phyloP scores from a whole-genome alignment of 1,284 basidiomycete genomes.

The Ustilago crameri region DNA sequence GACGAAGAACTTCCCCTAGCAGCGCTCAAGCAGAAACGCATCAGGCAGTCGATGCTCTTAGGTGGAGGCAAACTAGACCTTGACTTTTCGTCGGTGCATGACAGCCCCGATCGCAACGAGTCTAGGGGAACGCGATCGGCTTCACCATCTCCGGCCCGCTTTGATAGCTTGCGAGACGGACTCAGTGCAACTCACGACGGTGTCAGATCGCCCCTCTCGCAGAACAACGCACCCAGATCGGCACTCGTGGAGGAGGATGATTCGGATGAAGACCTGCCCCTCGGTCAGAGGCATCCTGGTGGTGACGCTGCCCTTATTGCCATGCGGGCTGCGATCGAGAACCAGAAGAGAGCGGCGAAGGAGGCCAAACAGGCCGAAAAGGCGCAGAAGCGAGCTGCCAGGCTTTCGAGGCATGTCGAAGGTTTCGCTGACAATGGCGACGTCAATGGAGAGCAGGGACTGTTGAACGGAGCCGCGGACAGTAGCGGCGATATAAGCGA shows the following conservation, averaged over 20 bases:
- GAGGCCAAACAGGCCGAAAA: constrained; percentile 29
- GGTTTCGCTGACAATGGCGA: constrained; percentile 7
- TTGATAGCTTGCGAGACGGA: constrained; percentile 12
- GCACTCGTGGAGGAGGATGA: constrained; percentile 30
- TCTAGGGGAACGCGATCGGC: constrained; percentile 3
- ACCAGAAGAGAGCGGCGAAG: constrained; percentile 36
- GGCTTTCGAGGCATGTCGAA: constrained; percentile 18
- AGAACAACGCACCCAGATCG: background rate
- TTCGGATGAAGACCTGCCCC: constrained; percentile 58
- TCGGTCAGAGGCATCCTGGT: constrained; percentile 52
- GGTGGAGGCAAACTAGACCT: constrained; percentile 51
- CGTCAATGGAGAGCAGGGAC: background rate
- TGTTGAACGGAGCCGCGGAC: background rate
- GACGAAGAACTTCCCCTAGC: constrained; percentile 58
- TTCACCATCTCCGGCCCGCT: constrained; percentile 16
- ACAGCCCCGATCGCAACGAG: constrained; percentile 7
- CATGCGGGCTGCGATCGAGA: constrained; percentile 23
- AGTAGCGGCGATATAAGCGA: constrained; percentile 5
- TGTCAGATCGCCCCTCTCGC: constrained; percentile 6
- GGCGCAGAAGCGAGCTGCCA: constrained; percentile 27
- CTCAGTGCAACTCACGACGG: background rate
- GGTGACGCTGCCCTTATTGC: constrained; percentile 31
- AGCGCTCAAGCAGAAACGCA: constrained; percentile 53
- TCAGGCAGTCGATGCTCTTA: constrained; percentile 33
- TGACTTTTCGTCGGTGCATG: constrained; percentile 31